Base-by-base conservation (phyloP, 441 rosid species). In the Mallotus japonicus region DNA sequence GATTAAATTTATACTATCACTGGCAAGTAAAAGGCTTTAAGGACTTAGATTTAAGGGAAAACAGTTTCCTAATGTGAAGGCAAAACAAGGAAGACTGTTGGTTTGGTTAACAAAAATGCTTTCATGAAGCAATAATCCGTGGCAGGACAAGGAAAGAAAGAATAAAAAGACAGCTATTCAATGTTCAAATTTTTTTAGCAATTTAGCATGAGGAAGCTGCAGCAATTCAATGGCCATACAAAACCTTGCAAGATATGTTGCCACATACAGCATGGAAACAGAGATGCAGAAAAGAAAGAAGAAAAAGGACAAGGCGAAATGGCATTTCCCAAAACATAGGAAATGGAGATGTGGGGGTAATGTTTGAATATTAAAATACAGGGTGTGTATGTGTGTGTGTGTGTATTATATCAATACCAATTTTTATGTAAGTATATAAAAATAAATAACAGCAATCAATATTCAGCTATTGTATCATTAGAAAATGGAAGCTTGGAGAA, bases 111-210 rank as follows among this genome's bases (percentile, higher is more conserved):
- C 6, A 57, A 34, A 55, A 28, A 20, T 59, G 40, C 65, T 59
- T 58, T 37, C 19, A n/a, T 32, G 53, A 47, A 6, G 65, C 53
- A 59, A 71, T 63, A 69, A 56, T 28, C 65, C 24, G 46, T 14
- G 20, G 22, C 54, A 57, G 13, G 12, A 42, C 15, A 14, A 7
- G 53, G 22, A 57, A 46, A 44, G 20, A 54, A n/a, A 58, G n/a
- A 63, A 40, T 2, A 17, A 47, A n/a, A 24, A 24, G 12, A 70
- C 4, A n/a, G 8, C 12, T 16, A 32, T 28, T 53, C 47, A 16
- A 14, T 4, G 14, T 50, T 53, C 19, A 24, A 20, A 19, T 8
- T 53, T 32, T 7, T 17, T 28, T 32, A 17, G n/a, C 32, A 67
- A 44, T 19, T 8, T 42, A 28, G 46, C 6, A 64, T 44, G 34